Base-by-base conservation (phyloP, 176 grass and related monocot species). In the Chrysopogon serrulatus region DNA sequence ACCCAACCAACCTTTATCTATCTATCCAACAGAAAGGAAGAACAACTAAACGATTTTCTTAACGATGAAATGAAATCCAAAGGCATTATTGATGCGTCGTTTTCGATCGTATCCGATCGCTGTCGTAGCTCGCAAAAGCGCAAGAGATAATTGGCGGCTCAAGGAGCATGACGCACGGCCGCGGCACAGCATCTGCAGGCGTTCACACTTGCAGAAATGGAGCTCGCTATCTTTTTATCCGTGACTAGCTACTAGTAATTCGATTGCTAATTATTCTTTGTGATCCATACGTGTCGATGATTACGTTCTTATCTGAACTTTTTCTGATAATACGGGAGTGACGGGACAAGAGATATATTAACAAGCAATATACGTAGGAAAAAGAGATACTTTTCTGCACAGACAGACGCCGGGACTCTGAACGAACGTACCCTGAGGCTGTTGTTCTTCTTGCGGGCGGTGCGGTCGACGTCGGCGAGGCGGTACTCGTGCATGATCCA, bases 401-500 rank as follows among this genome's bases (percentile, higher is more conserved):
- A 39, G 37, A 39, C 6, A 39, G 37, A 39, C 37, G 61, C 3
- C 1, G 33, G 24, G 10, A 6, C 32, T 40, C 73, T 18, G 32
- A 23, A 0, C 15, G 1, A 2, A 28, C 56, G 11, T 84, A 95
- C 93, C 88, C 93, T 68, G 71, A 95, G 90, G 47, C 79, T 92
- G 88, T 88, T 88, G 90, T 84, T 88, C 82, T 90, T 95, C 82
- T 86, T 92, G 79, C 88, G 90, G 42, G 76, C 90, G 21, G 88
- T 86, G 42, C 93, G 93, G 83, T 95, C 88, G 70, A 95, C 93
- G 72, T 84, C 83, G 61, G 93, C 93, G 79, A 95, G 93, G 10
- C 93, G 93, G 76, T 95, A 95, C 88, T 95, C 93, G 66, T 95
- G 93, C 93, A 95, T 95, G 76, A 95, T 95, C 93, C 93, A 95